phyloP scores from a whole-genome alignment of 495 filamentous ascomycete species.

The Podospora bellae-mahoneyi region DNA sequence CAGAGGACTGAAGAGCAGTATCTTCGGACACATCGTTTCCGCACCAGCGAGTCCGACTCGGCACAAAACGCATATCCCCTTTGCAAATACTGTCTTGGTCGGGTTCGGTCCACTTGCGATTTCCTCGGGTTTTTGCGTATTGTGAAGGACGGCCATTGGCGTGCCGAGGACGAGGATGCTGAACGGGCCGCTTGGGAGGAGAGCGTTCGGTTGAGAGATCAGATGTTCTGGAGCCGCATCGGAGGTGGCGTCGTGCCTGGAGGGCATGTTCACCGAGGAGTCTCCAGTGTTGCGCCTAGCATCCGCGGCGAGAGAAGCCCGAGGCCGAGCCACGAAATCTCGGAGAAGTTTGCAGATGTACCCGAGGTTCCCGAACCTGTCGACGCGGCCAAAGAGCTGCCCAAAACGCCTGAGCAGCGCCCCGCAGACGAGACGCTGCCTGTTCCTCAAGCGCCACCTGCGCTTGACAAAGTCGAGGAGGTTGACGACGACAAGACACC shows the following conservation, averaged over 20 bases:
- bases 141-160: constrained; percentile 84
- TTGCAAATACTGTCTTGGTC: constrained; percentile 78
- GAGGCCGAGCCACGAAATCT: constrained; percentile 27
- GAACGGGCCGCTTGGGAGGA: constrained; percentile 90
- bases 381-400: constrained; percentile 4
- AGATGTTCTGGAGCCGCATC: constrained; percentile 94
- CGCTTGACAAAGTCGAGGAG: background rate
- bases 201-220: constrained; percentile 78
- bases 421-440: background rate
- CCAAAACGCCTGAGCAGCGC: background rate
- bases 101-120: constrained; percentile 85
- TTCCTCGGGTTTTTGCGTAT: constrained; percentile 87
- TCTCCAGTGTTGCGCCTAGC: constrained; percentile 25
- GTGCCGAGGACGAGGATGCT: constrained; percentile 70
- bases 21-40: constrained; percentile 81
- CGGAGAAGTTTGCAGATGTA: background rate
- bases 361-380: constrained; percentile 1
- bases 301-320: constrained; percentile 30
- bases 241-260: constrained; percentile 80
- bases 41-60: constrained; percentile 76
- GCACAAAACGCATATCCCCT: constrained; percentile 81
- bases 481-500: background rate
- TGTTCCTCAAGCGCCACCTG: background rate
- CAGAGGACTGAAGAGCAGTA: constrained; percentile 63
- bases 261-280: constrained; percentile 26